Evolutionary conservation across 2,329 filamentous ascomycete species (phyloP).

Genomic region (Hypoxylon sp.): DNA sequence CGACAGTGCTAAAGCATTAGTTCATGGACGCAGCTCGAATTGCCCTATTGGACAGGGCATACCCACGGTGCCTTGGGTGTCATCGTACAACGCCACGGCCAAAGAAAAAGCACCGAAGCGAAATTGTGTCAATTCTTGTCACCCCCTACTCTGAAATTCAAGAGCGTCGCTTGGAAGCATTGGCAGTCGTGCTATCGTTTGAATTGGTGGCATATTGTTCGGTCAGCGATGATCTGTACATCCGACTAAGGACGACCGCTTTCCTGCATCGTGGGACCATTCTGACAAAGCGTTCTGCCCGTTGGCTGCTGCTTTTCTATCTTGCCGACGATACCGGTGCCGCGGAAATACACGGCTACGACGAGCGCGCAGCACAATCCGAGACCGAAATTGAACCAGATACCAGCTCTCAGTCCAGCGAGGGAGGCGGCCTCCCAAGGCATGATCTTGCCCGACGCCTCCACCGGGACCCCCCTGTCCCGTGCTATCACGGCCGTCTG

Average conservation of each 20-base stretch:
- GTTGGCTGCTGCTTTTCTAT: conserved; percentile 37
- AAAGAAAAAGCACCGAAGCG: conserved; percentile 24
- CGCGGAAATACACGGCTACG: conserved; percentile 58
- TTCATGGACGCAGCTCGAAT: not conserved
- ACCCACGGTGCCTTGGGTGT: not conserved
- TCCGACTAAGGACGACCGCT: conserved; percentile 1
- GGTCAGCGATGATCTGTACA: not conserved
- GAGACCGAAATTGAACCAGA: conserved; percentile 62
- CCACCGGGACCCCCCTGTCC: conserved; percentile 53
- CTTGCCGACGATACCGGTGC: conserved; percentile 61
- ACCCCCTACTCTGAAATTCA: not conserved
- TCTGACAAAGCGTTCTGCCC: conserved; percentile 9
- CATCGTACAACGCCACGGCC: conserved; percentile 7
- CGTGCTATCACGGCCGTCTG: conserved; percentile 68
- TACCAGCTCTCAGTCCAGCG: conserved; percentile 57
- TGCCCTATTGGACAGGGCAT: conserved; percentile 1
- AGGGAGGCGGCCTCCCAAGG: conserved; percentile 57
- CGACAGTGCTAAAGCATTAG: not conserved
- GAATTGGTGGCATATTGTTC: not conserved
- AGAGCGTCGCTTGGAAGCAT: not conserved
- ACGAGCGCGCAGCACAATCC: conserved; percentile 53
- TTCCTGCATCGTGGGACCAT: not conserved
- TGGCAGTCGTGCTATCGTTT: not conserved
- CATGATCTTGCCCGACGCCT: conserved; percentile 53
- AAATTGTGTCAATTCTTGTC: not conserved